These are phyloP conservation scores for Filosporella fistucella DNA, from an alignment of 495 filamentous ascomycete genomes.

Conservation along the genomic window DNA sequence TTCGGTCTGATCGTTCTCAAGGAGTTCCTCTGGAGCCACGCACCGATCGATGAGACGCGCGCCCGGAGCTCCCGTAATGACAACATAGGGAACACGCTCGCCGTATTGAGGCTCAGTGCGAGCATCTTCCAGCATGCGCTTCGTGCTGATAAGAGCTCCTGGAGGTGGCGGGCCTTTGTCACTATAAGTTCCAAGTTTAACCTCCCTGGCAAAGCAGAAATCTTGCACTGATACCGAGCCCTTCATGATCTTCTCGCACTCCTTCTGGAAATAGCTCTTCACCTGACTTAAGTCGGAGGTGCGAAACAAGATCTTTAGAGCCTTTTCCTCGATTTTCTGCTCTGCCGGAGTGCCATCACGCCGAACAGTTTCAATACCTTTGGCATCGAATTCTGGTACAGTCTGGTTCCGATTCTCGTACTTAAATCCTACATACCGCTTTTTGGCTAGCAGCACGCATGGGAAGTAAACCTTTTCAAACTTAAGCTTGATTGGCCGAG, in stretches of 20 bases:
- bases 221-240: slow-evolving; percentile 87
- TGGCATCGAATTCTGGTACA: slow-evolving; percentile 92
- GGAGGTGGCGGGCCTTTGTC: slow-evolving; percentile 74
- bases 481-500: slow-evolving; percentile 89
- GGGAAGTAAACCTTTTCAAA: slow-evolving; percentile 99
- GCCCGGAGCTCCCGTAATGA: slow-evolving; percentile 82
- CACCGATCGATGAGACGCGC: slow-evolving; percentile 85
- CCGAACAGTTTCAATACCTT: slow-evolving; percentile 95
- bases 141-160: slow-evolving; percentile 81
- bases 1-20: slow-evolving; percentile 68
- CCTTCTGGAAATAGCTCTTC: slow-evolving; percentile 83
- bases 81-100: slow-evolving; percentile 91
- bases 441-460: slow-evolving; percentile 91
- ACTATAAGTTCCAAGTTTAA: slow-evolving; percentile 86
- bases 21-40: slow-evolving; percentile 78
- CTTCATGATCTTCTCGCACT: slow-evolving; percentile 91
- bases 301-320: slow-evolving; percentile 77
- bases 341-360: slow-evolving; percentile 92
- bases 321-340: slow-evolving; percentile 96
- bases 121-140: slow-evolving; percentile 79
- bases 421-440: slow-evolving; percentile 97
- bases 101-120: slow-evolving; percentile 91
- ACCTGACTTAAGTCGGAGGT: slow-evolving; percentile 86
- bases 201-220: slow-evolving; percentile 91
- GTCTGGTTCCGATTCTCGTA: slow-evolving; percentile 76